Evolutionary conservation across 2,329 filamentous ascomycete genomes (phyloP), one percentile per base, ranked within the genome.

Genomic region (Penicillium sp.): DNA sequence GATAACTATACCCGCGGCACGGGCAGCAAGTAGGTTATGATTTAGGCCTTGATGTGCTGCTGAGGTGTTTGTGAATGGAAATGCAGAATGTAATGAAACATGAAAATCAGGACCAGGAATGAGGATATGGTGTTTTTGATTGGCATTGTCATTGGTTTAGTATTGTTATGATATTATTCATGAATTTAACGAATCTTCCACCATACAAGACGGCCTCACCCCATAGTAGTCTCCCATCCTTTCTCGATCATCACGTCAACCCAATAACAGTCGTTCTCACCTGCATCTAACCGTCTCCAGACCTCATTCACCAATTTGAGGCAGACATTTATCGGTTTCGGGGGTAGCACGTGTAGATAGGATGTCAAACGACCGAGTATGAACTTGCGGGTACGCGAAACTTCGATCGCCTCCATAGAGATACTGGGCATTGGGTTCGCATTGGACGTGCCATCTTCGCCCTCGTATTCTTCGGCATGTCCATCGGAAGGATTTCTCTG

Each of bases 171-270:
- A n/a, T 21, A 10, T 40, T 21, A 10, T 40, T 40, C 11, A 40
- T 18, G 38, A 40, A 21, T 8, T 40, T 21, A 18, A 40, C n/a
- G 38, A 40, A 40, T 11, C 8, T 21, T 40, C 18, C 8, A 4
- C 24, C 24, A 27, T 27, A 7, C 7, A 27, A 5, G 5, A 27
- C 5, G 24, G 24, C 2, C 38, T 40, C 16, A 53, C 6, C 77
- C 80, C 77, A 83, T 80, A 24, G 83, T 78, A 13, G 81, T 83
- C 65, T 83, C 79, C 79, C 80, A 83, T 8, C 79, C 77, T 54
- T 80, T 81, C 65, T 83, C 80, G 59, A 81, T 79, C 77, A 83
- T 81, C 5, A 84, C 75, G 63, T 83, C 80, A 61, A 83, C 75
- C 81, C 81, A 84, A 64, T 82, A 83, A 4, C 75, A 72, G 27